These are phyloP conservation scores for Alectoria sarmentosa DNA, from an alignment of 495 filamentous ascomycete genomes.

Conservation along the genomic window DNA sequence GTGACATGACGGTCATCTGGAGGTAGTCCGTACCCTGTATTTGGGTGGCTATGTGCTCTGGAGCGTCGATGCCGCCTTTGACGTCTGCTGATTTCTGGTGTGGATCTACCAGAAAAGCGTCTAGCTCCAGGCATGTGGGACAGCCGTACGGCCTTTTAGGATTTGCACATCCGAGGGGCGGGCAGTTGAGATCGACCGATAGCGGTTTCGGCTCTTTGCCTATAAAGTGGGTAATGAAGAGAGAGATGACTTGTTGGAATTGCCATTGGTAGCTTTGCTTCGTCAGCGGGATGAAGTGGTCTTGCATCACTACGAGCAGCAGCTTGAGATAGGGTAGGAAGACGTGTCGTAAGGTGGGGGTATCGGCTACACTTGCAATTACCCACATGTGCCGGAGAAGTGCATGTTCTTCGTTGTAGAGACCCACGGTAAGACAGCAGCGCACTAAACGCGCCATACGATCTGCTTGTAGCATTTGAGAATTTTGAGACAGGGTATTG, in stretches of 20 bases:
- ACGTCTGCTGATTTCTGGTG: neutral
- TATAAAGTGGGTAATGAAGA: neutral
- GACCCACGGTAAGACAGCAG: neutral
- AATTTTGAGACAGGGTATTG: neutral
- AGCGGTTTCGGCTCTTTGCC: neutral
- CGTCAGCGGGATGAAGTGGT: neutral
- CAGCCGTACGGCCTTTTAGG: neutral
- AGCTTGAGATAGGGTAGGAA: neutral
- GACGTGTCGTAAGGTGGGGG: neutral
- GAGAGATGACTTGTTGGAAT: neutral
- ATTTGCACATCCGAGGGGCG: neutral
- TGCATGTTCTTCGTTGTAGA: neutral
- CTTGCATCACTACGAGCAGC: neutral
- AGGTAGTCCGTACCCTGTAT: neutral
- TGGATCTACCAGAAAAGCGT: neutral
- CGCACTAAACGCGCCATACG: neutral
- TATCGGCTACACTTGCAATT: neutral
- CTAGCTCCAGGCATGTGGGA: neutral
- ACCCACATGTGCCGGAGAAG: neutral
- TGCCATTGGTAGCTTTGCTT: conserved; percentile 1
- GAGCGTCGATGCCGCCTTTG: neutral
- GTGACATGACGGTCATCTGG: neutral
- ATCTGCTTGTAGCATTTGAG: neutral
- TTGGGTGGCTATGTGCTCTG: neutral
- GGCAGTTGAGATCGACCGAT: neutral